Percentiles rank a stretch among this genome's conserved stretches.
Evolutionary conservation across 495 filamentous ascomycete genomes (phyloP).

Genomic region (Penicillium goetzii): DNA sequence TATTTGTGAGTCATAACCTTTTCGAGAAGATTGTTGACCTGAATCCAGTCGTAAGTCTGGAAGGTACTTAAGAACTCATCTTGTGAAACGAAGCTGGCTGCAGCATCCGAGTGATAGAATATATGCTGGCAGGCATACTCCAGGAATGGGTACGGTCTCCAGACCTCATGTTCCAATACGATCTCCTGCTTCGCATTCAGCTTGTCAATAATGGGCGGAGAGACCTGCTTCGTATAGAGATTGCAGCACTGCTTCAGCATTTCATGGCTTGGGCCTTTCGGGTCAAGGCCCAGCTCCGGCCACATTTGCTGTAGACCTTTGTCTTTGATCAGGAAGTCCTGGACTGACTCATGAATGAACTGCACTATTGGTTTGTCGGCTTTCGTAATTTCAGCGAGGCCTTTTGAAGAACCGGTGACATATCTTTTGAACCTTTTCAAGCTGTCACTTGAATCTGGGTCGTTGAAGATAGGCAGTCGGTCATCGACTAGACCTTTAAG

Average conservation of each 20-base stretch:
- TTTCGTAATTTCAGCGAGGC: slow-evolving; percentile 44
- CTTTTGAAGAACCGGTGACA: slow-evolving; percentile 45
- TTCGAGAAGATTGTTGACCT: slow-evolving; percentile 43
- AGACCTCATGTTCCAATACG: not conserved
- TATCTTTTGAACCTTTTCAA: slow-evolving; percentile 21
- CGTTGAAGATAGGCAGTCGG: slow-evolving; percentile 11
- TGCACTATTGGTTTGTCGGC: slow-evolving; percentile 36
- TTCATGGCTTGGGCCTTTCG: slow-evolving; percentile 37
- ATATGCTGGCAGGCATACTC: slow-evolving; percentile 49
- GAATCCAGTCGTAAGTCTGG: slow-evolving; percentile 39
- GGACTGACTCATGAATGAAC: slow-evolving; percentile 56
- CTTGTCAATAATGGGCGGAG: not conserved
- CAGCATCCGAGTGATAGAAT: slow-evolving; percentile 49
- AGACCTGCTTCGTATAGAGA: not conserved
- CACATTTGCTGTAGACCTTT: slow-evolving; percentile 41
- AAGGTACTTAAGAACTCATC: slow-evolving; percentile 41
- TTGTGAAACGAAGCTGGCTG: slow-evolving; percentile 40
- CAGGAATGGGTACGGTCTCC: slow-evolving; percentile 43
- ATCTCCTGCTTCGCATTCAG: not conserved
- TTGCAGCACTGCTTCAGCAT: slow-evolving; percentile 41
- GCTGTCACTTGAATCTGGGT: slow-evolving; percentile 3
- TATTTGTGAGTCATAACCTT: slow-evolving; percentile 35
- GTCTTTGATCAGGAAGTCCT: slow-evolving; percentile 46
- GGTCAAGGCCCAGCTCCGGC: slow-evolving; percentile 32
- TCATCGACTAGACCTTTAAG: slow-evolving; percentile 20